phyloP scores from a whole-genome alignment of 2,329 filamentous ascomycete species.

The Calonectria pteridis region DNA sequence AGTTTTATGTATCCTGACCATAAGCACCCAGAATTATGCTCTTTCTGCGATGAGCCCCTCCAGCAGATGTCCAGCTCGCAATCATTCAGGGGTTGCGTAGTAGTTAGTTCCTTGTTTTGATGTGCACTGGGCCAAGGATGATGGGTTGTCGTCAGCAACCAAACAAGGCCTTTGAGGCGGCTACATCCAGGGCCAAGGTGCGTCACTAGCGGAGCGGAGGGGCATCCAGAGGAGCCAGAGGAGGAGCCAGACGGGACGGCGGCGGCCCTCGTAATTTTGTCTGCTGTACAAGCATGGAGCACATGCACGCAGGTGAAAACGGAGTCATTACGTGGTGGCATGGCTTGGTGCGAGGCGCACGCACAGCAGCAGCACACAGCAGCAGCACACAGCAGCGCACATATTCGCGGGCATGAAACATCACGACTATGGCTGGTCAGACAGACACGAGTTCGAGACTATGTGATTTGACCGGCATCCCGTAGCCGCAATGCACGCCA shows the following conservation, averaged over 20 bases:
- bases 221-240: constrained; percentile 1
- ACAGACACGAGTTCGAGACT: background rate
- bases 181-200: background rate
- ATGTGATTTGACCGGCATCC: constrained; percentile 19
- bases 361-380: background rate
- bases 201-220: constrained; percentile 17
- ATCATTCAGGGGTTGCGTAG: background rate
- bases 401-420: constrained; percentile 21
- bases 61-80: background rate
- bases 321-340: constrained; percentile 21
- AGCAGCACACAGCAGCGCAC: constrained; percentile 6
- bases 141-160: constrained; percentile 42
- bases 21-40: background rate
- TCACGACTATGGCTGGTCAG: background rate
- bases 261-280: background rate
- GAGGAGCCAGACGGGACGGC: background rate
- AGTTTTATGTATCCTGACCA: background rate
- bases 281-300: constrained; percentile 10
- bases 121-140: constrained; percentile 16
- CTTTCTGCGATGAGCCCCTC: background rate
- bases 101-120: constrained; percentile 28
- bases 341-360: constrained; percentile 7
- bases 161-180: constrained; percentile 32
- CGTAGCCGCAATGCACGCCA: constrained; percentile 26
- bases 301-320: constrained; percentile 9